Evolutionary conservation across 1,284 basidiomycete species (phyloP).

Genomic region (Rhodofomes roseus): DNA sequence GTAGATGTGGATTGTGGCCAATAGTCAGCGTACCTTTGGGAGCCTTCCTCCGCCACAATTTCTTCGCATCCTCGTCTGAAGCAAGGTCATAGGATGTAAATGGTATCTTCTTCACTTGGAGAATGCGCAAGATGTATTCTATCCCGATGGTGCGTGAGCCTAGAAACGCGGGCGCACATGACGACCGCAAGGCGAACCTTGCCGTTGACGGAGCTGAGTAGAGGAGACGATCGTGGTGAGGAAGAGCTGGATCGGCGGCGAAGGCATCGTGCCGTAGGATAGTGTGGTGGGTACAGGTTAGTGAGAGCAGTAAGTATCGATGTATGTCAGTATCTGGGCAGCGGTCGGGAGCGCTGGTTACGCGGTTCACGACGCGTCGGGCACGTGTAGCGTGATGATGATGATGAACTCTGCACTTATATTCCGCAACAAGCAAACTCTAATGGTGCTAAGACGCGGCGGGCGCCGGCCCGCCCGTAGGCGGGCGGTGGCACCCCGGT

Average conservation of each 20-base stretch:
- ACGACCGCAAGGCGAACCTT: constrained; percentile 28
- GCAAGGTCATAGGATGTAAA: constrained; percentile 80
- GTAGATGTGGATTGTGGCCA: constrained; percentile 9
- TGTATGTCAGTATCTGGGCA: background rate
- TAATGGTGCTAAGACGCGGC: no score
- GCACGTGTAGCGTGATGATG: constrained; percentile 6
- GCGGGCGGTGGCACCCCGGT: no score
- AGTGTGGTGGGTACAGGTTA: background rate
- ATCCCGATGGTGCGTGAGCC: constrained; percentile 5
- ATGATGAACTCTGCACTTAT: no score
- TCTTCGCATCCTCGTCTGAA: constrained; percentile 76
- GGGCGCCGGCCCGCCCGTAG: no score
- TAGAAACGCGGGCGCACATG: background rate
- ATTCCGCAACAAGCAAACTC: no score
- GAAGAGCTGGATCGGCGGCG: constrained; percentile 76
- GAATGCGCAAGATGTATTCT: constrained; percentile 73
- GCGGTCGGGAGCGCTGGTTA: background rate
- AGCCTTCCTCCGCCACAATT: constrained; percentile 74
- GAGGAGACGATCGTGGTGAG: constrained; percentile 83
- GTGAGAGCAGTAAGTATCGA: background rate
- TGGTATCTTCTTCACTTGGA: constrained; percentile 79
- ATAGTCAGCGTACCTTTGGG: constrained; percentile 41
- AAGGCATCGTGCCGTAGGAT: constrained; percentile 45
- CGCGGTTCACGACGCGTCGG: constrained; percentile 4
- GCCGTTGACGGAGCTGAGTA: constrained; percentile 67